Conservation (phyloP, 1,139 yeast species). For the Yamadazyma buinensis region DNA sequence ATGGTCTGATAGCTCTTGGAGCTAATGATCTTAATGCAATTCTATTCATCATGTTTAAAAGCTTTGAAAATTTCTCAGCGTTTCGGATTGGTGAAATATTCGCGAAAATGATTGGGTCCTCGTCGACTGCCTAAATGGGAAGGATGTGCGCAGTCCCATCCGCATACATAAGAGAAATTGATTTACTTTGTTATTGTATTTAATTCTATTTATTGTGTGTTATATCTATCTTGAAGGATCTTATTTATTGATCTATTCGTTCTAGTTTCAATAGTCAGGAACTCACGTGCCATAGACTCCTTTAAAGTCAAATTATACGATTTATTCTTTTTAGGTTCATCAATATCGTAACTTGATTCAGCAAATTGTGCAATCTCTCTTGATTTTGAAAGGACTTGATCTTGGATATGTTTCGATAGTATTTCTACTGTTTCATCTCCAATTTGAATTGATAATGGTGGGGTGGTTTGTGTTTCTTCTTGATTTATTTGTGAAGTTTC, state of each 20-base stretch:
- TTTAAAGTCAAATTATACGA: slow-evolving; percentile 24
- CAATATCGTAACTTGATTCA: slow-evolving; percentile 1
- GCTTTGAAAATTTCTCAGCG: slow-evolving; percentile 15
- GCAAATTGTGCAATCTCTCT: slow-evolving; percentile 13
- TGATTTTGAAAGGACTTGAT: slow-evolving; percentile 18
- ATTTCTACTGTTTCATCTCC: slow-evolving; percentile 26
- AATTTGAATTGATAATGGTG: no score
- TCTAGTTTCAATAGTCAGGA: slow-evolving; percentile 23
- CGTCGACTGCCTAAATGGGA: slow-evolving; percentile 32
- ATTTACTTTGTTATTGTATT: no score
- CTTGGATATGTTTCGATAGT: slow-evolving; percentile 22
- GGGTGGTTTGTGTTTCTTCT: no score
- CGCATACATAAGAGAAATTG: no score
- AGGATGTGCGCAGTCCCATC: slow-evolving; percentile 10
- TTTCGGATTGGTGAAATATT: slow-evolving; percentile 18
- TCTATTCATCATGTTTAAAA: slow-evolving; percentile 35
- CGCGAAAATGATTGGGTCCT: slow-evolving; percentile 29
- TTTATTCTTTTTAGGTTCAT: slow-evolving; percentile 2
- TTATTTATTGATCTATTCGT: slow-evolving; percentile 28
- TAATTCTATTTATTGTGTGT: no score
- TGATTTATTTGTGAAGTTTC: no score
- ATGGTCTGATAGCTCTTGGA: slow-evolving; percentile 42
- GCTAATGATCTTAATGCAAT: slow-evolving; percentile 43
- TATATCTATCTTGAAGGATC: slow-evolving; percentile 5
- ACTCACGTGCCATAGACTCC: slow-evolving; percentile 24